Conservation (phyloP, 495 filamentous ascomycete genomes). For the Penicillium daleae region DNA sequence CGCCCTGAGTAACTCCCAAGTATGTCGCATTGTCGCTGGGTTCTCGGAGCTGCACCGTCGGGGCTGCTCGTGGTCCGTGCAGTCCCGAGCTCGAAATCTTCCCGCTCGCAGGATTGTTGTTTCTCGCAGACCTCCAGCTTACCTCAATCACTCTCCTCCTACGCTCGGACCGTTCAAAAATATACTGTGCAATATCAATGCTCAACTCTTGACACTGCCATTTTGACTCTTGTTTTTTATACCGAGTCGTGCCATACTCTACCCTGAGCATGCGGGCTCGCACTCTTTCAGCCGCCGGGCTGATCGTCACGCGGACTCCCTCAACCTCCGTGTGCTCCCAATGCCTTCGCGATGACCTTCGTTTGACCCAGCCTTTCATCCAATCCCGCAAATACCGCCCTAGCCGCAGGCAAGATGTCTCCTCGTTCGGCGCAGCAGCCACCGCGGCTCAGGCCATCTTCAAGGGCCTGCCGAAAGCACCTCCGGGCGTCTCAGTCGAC, state of each 20-base stretch:
- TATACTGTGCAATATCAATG: constrained; percentile 17
- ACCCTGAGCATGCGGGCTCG: constrained; percentile 48
- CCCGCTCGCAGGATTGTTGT: constrained; percentile 29
- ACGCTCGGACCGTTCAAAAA: background rate
- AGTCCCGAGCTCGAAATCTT: constrained; percentile 40
- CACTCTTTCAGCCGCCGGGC: constrained; percentile 43
- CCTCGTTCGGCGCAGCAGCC: constrained; percentile 69
- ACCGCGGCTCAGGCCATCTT: constrained; percentile 79
- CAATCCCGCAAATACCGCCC: constrained; percentile 51
- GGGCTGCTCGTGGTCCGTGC: constrained; percentile 32
- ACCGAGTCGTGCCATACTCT: constrained; percentile 20
- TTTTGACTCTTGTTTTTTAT: constrained; percentile 2
- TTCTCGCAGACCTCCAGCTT: constrained; percentile 13
- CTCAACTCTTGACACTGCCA: constrained; percentile 1
- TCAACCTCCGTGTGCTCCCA: constrained; percentile 45
- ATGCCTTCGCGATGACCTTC: constrained; percentile 51
- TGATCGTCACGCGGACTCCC: constrained; percentile 43
- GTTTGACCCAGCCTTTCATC: constrained; percentile 26
- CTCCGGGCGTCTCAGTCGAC: constrained; percentile 66
- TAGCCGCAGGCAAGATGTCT: constrained; percentile 48
- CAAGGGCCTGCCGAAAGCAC: constrained; percentile 65
- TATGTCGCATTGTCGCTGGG: background rate
- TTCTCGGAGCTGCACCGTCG: background rate
- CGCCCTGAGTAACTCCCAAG: too few species aligned
- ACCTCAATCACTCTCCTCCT: constrained; percentile 9